Conservation (phyloP, 75 land plant genomes). For the Picea sitchensis region DNA sequence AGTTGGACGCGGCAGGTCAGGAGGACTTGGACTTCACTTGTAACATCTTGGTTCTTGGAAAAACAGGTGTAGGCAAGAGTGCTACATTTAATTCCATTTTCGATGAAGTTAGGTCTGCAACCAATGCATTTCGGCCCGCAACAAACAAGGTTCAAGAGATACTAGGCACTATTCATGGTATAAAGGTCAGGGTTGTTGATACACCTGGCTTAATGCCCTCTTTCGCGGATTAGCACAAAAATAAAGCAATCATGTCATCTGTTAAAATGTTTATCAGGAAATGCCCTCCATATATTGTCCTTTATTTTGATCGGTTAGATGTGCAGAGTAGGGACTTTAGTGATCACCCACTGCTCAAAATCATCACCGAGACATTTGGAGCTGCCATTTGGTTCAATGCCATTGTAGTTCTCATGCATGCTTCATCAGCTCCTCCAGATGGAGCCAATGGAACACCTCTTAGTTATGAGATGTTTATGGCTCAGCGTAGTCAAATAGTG, state of each 20-base stretch:
- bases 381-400: slow-evolving; percentile 89
- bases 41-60: slow-evolving; percentile 82
- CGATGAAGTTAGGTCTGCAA: slow-evolving; percentile 55
- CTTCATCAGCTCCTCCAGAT: slow-evolving; percentile 90
- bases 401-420: slow-evolving; percentile 88
- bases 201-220: no score
- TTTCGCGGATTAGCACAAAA: slow-evolving; percentile 16
- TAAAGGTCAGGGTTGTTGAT: no score
- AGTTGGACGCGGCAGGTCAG: slow-evolving; percentile 56
- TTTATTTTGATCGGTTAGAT: slow-evolving; percentile 89
- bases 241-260: slow-evolving; percentile 47
- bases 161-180: slow-evolving; percentile 21
- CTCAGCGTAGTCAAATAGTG: slow-evolving; percentile 87
- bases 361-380: slow-evolving; percentile 69
- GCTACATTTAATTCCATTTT: slow-evolving; percentile 93
- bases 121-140: slow-evolving; percentile 68
- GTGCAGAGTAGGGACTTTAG: slow-evolving; percentile 80
- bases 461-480: slow-evolving; percentile 85
- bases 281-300: slow-evolving; percentile 83
- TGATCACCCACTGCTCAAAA: slow-evolving; percentile 73
- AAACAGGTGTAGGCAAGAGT: slow-evolving; percentile 94
- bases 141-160: slow-evolving; percentile 74
- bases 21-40: slow-evolving; percentile 77
- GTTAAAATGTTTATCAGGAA: slow-evolving; percentile 68
- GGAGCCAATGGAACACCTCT: slow-evolving; percentile 88